A percentile compares a stretch with the other conserved stretches of the same genome.
Conservation (phyloP, 768 basidiomycete genomes). For the Cubamyces lactineus region DNA sequence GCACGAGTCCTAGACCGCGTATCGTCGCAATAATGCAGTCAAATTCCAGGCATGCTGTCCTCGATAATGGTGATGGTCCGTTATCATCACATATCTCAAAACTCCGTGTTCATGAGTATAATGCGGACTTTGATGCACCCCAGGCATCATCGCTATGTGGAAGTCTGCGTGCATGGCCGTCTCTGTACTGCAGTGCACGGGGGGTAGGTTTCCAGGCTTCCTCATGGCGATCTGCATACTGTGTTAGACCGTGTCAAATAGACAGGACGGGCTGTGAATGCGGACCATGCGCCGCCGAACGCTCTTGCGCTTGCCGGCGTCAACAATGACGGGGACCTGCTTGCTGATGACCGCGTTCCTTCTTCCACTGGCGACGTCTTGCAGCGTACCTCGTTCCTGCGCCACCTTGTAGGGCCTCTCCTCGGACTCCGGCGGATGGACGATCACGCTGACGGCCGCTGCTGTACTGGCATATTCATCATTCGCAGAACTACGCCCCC, state of each 20-base stretch:
- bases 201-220: not conserved
- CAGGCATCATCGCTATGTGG: not conserved
- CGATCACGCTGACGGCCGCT: not conserved
- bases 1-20: not conserved
- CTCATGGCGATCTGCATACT: not conserved
- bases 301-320: not conserved
- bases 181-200: no score
- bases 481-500: not conserved
- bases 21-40: not conserved
- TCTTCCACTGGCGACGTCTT: not conserved
- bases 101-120: not conserved
- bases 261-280: not conserved
- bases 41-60: not conserved
- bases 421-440: slow-evolving; percentile 7
- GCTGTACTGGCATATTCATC: no score
- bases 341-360: not conserved
- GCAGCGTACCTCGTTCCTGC: not conserved
- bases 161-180: not conserved
- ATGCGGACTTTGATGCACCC: not conserved
- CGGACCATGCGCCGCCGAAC: slow-evolving; percentile 2
- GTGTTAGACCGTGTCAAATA: not conserved
- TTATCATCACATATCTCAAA: not conserved
- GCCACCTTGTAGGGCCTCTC: not conserved
- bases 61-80: no score
- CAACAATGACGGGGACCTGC: not conserved